phyloP scores from a whole-genome alignment of 768 basidiomycete species.

The Lyophyllum shimeji region DNA sequence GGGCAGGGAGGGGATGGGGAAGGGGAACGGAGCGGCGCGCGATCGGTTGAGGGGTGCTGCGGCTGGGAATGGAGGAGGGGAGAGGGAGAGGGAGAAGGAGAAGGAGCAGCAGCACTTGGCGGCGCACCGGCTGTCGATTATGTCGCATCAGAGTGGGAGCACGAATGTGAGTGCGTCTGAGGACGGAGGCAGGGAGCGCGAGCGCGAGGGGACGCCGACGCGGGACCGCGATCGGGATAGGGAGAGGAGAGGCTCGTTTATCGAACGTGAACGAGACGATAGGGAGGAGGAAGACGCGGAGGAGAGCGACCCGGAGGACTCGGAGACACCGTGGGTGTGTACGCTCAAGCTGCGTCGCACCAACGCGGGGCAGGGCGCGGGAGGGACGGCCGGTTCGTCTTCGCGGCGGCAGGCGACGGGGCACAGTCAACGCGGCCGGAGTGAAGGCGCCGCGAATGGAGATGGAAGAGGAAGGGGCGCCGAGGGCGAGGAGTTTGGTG shows the following conservation, averaged over 20 bases:
- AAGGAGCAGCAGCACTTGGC: no score
- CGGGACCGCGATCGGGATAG: conserved; percentile 7
- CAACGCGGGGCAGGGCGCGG: neutral
- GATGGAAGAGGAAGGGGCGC: conserved; percentile 7
- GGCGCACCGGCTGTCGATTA: conserved; percentile 35
- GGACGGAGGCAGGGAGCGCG: conserved; percentile 13
- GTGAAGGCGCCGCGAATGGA: neutral
- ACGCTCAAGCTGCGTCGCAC: conserved; percentile 63
- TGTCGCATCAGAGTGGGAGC: conserved; percentile 38
- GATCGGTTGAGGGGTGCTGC: no score
- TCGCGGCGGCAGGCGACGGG: conserved; percentile 14
- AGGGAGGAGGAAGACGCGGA: conserved; percentile 52
- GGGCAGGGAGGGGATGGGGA: neutral
- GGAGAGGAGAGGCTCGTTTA: neutral
- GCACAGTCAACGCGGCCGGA: no score
- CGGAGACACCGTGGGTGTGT: conserved; percentile 95
- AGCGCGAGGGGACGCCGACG: conserved; percentile 4
- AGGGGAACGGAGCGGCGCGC: neutral
- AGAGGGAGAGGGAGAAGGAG: conserved; percentile 43
- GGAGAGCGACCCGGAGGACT: conserved; percentile 94
- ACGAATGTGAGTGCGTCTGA: conserved; percentile 28
- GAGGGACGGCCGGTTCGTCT: conserved; percentile 14
- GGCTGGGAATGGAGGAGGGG: neutral
- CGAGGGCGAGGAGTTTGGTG: conserved; percentile 12
- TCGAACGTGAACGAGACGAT: no score